Percentiles rank a stretch among this genome's conserved stretches.
Evolutionary conservation across 129 eudicot genomes (phyloP).

Genomic region (Escallonia herrerae): DNA sequence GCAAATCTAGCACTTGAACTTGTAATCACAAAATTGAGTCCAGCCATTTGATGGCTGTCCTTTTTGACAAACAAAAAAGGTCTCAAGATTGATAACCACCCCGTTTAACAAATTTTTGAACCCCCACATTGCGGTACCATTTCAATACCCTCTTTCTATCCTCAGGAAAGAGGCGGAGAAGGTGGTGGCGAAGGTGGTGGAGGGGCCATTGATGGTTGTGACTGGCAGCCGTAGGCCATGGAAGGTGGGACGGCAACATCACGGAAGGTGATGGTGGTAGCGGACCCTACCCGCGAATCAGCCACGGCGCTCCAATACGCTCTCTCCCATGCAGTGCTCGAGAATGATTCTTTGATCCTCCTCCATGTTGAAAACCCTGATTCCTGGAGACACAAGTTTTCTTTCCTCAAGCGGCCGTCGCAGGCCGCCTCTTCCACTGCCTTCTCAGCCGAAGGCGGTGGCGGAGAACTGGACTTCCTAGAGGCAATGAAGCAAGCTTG

Average conservation of each 20-base stretch:
- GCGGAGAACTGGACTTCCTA: constrained; percentile 34
- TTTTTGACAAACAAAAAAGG: background rate
- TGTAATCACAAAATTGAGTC: constrained; percentile 7
- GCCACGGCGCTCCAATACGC: constrained; percentile 62
- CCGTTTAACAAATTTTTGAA: background rate
- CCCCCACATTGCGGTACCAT: background rate
- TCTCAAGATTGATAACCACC: constrained; percentile 1
- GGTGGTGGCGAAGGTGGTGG: constrained; percentile 1
- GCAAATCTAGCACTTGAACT: constrained; percentile 1
- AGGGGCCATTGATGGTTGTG: constrained; percentile 1
- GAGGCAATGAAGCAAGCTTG: constrained; percentile 51
- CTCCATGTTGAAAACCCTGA: constrained; percentile 49
- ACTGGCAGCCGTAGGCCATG: constrained; percentile 11
- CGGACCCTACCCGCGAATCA: constrained; percentile 62
- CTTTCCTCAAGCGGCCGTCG: constrained; percentile 30
- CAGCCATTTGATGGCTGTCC: background rate
- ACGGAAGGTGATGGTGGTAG: constrained; percentile 68
- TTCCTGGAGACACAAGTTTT: constrained; percentile 32
- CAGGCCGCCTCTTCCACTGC: background rate
- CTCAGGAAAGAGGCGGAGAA: background rate
- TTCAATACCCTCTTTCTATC: background rate
- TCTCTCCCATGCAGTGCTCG: constrained; percentile 47
- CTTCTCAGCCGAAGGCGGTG: constrained; percentile 3
- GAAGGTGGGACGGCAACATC: constrained; percentile 22
- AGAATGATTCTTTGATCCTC: constrained; percentile 47